phyloP scores from a whole-genome alignment of 306 rosid species.

The Cucurbita ficifolia region DNA sequence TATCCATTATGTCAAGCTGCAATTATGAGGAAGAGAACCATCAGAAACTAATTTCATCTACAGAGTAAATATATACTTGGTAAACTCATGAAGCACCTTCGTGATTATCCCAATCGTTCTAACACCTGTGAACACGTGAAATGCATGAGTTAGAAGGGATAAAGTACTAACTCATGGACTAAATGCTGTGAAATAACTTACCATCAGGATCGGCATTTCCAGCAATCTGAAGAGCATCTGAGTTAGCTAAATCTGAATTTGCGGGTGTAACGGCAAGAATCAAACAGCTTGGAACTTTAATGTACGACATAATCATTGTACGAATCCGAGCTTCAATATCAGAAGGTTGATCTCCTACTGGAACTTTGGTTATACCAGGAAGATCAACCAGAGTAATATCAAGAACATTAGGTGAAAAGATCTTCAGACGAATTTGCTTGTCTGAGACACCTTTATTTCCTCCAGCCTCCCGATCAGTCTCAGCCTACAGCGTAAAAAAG shows the following conservation, averaged over 20 bases:
- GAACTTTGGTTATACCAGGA: slow-evolving; percentile 96
- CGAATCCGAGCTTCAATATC: slow-evolving; percentile 92
- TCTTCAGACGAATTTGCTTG: slow-evolving; percentile 94
- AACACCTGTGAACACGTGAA: slow-evolving; percentile 45
- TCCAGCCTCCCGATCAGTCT: slow-evolving; percentile 95
- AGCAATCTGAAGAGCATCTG: slow-evolving; percentile 99
- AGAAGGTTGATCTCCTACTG: slow-evolving; percentile 97
- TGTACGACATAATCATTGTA: slow-evolving; percentile 95
- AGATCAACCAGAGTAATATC: slow-evolving; percentile 97
- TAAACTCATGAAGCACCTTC: slow-evolving; percentile 38
- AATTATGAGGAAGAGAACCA: slow-evolving; percentile 2
- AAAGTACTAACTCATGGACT: slow-evolving; percentile 4
- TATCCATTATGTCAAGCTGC: slow-evolving; percentile 97
- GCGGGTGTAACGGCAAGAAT: slow-evolving; percentile 97
- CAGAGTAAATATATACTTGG: neutral
- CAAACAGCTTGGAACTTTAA: slow-evolving; percentile 72
- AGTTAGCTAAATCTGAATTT: slow-evolving; percentile 94
- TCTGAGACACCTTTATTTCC: slow-evolving; percentile 96
- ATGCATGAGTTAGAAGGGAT: neutral
- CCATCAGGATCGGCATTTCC: slow-evolving; percentile 99
- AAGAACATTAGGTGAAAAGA: slow-evolving; percentile 91
- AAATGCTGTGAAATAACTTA: slow-evolving; percentile 19
- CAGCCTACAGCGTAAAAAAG: slow-evolving; percentile 36
- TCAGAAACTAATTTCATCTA: slow-evolving; percentile 11
- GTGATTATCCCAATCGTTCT: slow-evolving; percentile 94